Evolutionary conservation across 805 yeast genomes (phyloP), one percentile per base, ranked within the genome.

Genomic region (Nakazawaea peltata): DNA sequence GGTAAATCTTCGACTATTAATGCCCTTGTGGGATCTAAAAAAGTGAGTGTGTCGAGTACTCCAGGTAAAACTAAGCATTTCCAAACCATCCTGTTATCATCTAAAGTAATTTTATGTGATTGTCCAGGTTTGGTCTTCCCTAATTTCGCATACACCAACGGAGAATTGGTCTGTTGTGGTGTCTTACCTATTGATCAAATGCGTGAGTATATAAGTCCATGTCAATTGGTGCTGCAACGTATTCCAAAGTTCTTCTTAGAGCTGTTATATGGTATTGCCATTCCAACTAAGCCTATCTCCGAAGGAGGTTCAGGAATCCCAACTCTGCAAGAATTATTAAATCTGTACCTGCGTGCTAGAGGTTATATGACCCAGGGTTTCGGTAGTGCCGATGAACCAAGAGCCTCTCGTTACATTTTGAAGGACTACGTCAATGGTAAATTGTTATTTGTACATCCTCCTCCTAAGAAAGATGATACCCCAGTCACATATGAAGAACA

Each of bases 91-190:
- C 74, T 76, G 52, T 69, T 92, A 30, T 76, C 95, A 1, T 83
- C 81, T 34, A 70, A 81, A 25, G 92, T 92, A 2, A 69, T 87
- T 46, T 67, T 92, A 35, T 92, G 97, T 61, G 99, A 92, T 69
- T 92, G 99, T 67, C 99, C 99, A 2, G 99, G 99, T 71, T 69
- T 92, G 42, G 99, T 92, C 13, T 92, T 92, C 67, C 98, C 99
- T 17, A 92, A 90, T 51, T 92, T 92, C 55, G 97, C 97, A 5
- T 84, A 83, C 54, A 84, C 96, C 17, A 88, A 87, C 51, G 97
- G 94, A 48, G 99, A 92, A 50, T 71, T 92, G 50, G 98, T 92
- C 1, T 87, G 97, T 64, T 85, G 87, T 52, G 99, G 99, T 70
- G 95, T 92, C n/a, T 69, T 92, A 39, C 99, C 99, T 15, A 92